Evolutionary conservation across 1,139 yeast species (phyloP), one percentile per base, ranked within the genome.

Genomic region (Candida sp.): DNA sequence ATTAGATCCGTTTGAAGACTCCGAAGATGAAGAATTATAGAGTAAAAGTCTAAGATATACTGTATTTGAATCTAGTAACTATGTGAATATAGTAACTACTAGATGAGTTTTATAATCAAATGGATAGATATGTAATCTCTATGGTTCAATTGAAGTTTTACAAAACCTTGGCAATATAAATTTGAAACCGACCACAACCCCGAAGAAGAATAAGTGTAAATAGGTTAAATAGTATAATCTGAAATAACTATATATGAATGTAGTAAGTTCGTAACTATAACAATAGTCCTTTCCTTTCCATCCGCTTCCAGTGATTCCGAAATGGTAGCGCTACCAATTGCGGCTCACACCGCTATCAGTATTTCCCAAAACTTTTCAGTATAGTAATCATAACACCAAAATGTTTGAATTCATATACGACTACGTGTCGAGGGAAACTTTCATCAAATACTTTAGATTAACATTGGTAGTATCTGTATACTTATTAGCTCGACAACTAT

Each of bases 391-490:
- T 32, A 32, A 32, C 34, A 32, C 34, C 19, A 12, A 32, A 38
- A 57, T 61, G 64, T 66, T 70, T 47, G 72, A 64, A 45, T 64
- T 63, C 49, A 53, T 73, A 40, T 70, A 58, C 56, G 61, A 66
- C 39, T 68, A 67, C 45, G 66, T 69, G 23, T 72, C 68, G 22
- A 55, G 55, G 46, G 76, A 68, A 19, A 46, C 56, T 6, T 61
- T 70, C 51, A 52, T 51, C 50, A 68, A 69, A 55, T 73, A 72
- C 57, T 55, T 73, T 52, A 64, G 78, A 36, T 60, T 73, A 46
- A 53, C 58, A 21, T 55, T 72, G 19, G 46, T 64, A 23, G 64
- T 72, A 2, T 65, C 70, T 42, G 63, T 67, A 27, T 73, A 73
- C 55, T 35, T 73, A 33, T 51, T 71, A 40, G 50, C 63, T 53